Evolutionary conservation across 768 basidiomycete species (phyloP).

Genomic region (Rhodosporidiobolus sp.): DNA sequence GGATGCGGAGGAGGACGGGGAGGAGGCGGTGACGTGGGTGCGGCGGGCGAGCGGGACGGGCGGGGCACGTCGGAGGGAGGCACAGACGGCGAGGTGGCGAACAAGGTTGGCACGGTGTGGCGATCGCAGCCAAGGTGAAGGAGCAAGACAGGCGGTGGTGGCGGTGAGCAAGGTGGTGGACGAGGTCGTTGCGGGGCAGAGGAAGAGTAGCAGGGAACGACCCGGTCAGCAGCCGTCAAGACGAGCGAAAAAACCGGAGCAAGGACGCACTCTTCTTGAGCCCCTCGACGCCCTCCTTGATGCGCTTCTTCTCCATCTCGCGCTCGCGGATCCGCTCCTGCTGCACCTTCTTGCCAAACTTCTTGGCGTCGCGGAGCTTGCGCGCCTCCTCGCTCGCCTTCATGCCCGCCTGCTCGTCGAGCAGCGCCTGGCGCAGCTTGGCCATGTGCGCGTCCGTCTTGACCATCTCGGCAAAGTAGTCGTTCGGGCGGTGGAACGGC

Average conservation of each 20-base stretch:
- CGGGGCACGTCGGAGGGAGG: too few relatives aligned
- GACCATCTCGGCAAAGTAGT: constrained; percentile 99
- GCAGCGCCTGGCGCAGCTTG: constrained; percentile 79
- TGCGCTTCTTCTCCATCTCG: constrained; percentile 82
- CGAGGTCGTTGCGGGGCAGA: too few relatives aligned
- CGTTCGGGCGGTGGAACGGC: constrained; percentile 83
- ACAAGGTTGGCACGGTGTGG: too few relatives aligned
- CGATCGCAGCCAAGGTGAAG: too few relatives aligned
- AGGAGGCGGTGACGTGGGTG: neutral
- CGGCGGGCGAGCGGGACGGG: too few relatives aligned
- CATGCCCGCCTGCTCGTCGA: constrained; percentile 82
- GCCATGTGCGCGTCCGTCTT: constrained; percentile 98
- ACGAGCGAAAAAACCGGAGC: neutral
- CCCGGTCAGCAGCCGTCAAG: neutral
- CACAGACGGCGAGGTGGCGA: too few relatives aligned
- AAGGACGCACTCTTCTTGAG: constrained; percentile 65
- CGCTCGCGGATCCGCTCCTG: constrained; percentile 88
- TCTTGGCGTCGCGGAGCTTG: constrained; percentile 89
- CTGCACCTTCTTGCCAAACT: constrained; percentile 97
- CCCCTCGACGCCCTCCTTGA: constrained; percentile 63
- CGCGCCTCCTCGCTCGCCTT: constrained; percentile 89
- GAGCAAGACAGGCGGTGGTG: too few relatives aligned
- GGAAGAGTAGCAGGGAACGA: neutral
- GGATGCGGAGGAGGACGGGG: neutral
- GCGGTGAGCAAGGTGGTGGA: too few relatives aligned